Conservation (phyloP, 495 filamentous ascomycete genomes). For the Neurospora sp. region DNA sequence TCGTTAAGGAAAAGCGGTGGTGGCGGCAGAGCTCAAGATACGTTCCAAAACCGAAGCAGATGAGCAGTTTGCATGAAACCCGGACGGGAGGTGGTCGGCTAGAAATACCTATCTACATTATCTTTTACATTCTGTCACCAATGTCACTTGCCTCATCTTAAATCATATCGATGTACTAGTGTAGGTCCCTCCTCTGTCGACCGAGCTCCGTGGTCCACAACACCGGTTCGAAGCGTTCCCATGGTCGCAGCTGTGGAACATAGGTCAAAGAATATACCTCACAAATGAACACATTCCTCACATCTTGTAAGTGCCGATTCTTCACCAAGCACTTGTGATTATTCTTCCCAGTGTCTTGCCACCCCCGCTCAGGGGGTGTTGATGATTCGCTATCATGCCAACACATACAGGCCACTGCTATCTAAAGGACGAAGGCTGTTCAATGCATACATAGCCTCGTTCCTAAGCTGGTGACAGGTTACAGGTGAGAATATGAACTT, state of each 20-base stretch:
- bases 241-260: not conserved
- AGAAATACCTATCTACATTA: not conserved
- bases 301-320: not conserved
- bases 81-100: not conserved
- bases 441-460: not conserved
- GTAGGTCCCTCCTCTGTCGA: not conserved
- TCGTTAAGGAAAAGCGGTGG: not conserved
- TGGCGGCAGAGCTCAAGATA: not conserved
- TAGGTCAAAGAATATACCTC: not conserved
- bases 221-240: not conserved
- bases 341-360: not conserved
- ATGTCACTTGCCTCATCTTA: not conserved
- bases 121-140: not conserved
- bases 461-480: not conserved
- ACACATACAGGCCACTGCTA: not conserved
- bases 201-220: not conserved
- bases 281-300: not conserved
- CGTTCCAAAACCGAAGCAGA: not conserved
- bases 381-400: not conserved
- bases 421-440: not conserved
- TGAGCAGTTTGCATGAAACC: not conserved
- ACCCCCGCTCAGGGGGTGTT: not conserved
- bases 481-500: not conserved
- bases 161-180: not conserved
- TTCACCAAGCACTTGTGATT: not conserved